Conservation (phyloP, 2,329 filamentous ascomycete genomes). For the Cercospora brassicicola region DNA sequence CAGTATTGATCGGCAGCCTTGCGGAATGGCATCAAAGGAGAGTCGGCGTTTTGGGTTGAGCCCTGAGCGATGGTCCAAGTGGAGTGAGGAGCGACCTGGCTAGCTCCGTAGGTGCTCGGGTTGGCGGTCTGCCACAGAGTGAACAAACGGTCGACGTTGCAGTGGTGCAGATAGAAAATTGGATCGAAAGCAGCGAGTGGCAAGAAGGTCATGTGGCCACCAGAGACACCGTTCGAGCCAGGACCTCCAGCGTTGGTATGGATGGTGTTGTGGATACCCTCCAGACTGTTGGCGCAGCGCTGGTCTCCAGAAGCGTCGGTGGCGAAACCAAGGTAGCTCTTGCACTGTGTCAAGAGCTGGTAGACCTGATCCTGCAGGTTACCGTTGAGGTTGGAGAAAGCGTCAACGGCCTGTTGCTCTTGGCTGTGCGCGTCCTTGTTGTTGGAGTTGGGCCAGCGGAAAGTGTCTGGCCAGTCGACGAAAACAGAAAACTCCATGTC, state of each 20-base stretch:
- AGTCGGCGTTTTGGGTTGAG: conserved; percentile 42
- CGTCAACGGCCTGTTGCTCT: conserved; percentile 19
- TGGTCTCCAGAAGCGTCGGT: conserved; percentile 33
- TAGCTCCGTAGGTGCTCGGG: conserved; percentile 65
- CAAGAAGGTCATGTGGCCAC: conserved; percentile 70
- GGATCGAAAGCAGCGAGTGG: conserved; percentile 73
- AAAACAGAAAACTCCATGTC: conserved; percentile 35
- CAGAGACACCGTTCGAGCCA: conserved; percentile 20
- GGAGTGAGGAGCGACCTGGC: conserved; percentile 53
- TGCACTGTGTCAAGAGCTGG: conserved; percentile 37
- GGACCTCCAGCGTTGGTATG: conserved; percentile 36
- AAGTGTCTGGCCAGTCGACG: conserved; percentile 33
- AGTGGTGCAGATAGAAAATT: conserved; percentile 73
- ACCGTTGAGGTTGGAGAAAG: conserved; percentile 34
- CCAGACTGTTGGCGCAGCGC: conserved; percentile 37
- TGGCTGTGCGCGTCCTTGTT: conserved; percentile 26
- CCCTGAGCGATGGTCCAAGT: conserved; percentile 63
- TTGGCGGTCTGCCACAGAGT: conserved; percentile 77
- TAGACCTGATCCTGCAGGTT: conserved; percentile 38
- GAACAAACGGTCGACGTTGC: conserved; percentile 71
- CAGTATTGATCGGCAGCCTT: conserved; percentile 61
- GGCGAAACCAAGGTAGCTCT: conserved; percentile 36
- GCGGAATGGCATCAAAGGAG: conserved; percentile 59
- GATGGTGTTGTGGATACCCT: conserved; percentile 41
- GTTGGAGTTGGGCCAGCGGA: conserved; percentile 36